Evolutionary conservation across 108 stramenopile species (phyloP).

Genomic region (Fragilaria crotonensis): DNA sequence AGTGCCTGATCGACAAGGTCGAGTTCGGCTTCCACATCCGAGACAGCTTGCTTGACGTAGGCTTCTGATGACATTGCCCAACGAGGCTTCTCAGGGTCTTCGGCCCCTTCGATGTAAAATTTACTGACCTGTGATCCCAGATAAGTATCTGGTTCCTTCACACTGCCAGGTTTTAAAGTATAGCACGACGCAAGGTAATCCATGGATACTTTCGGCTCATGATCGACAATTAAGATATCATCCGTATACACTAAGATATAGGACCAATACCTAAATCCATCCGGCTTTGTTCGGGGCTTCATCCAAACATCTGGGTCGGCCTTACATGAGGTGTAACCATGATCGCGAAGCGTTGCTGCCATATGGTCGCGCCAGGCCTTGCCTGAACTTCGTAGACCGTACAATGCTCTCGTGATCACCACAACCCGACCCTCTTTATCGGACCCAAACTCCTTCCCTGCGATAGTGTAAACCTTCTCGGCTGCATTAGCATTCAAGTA

Average conservation of each 20-base stretch:
- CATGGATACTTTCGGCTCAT: no score
- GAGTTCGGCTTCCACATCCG: conserved; percentile 11
- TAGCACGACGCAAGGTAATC: neutral
- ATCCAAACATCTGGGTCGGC: no score
- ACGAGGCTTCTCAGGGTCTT: neutral
- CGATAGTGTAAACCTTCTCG: no score
- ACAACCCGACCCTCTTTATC: neutral
- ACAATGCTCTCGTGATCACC: neutral
- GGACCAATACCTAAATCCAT: no score
- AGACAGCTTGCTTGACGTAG: conserved; percentile 15
- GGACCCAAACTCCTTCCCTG: no score
- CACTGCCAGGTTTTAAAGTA: neutral
- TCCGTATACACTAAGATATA: no score
- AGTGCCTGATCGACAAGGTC: neutral
- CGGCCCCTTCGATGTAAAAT: neutral
- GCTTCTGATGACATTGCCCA: conserved; percentile 13
- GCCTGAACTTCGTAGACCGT: neutral
- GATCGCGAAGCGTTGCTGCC: neutral
- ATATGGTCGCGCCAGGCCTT: conserved; percentile 1
- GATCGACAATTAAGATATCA: no score
- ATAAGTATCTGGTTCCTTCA: neutral
- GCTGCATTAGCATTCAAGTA: no score
- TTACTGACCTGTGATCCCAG: neutral
- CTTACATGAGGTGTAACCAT: neutral
- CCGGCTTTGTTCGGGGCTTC: no score